phyloP scores from a whole-genome alignment of 805 yeast species.

The Yarrowia porcina region DNA sequence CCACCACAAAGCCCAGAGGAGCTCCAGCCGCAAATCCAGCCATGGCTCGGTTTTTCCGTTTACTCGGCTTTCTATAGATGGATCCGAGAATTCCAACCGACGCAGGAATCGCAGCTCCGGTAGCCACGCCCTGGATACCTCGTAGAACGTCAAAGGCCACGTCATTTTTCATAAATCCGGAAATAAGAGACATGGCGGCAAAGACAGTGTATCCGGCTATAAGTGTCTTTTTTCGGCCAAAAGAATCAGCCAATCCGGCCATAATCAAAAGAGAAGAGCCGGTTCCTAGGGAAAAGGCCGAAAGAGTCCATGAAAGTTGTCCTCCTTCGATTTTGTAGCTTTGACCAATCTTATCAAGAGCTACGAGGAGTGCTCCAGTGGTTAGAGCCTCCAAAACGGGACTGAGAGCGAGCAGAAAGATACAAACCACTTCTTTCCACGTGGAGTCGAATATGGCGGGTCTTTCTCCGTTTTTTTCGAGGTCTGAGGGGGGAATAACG shows the following conservation, averaged over 20 bases:
- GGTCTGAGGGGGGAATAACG: not conserved
- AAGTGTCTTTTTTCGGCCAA: conserved; percentile 46
- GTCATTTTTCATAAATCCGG: conserved; percentile 34
- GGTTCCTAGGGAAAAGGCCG: conserved; percentile 43
- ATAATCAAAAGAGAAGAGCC: conserved; percentile 45
- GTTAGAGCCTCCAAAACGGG: conserved; percentile 44
- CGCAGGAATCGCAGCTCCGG: conserved; percentile 48
- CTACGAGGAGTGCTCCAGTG: conserved; percentile 41
- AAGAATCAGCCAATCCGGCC: conserved; percentile 48
- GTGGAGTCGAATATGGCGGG: not conserved
- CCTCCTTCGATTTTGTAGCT: conserved; percentile 44
- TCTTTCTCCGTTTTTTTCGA: not conserved
- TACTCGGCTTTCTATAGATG: conserved; percentile 40
- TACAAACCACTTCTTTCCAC: conserved; percentile 38
- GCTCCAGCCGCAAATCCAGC: conserved; percentile 48
- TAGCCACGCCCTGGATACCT: conserved; percentile 46
- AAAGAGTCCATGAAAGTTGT: conserved; percentile 45
- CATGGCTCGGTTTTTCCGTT: conserved; percentile 45
- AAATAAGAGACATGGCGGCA: conserved; percentile 37
- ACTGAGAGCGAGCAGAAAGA: conserved; percentile 41
- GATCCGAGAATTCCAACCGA: conserved; percentile 49
- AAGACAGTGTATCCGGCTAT: conserved; percentile 40
- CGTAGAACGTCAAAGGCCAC: conserved; percentile 43
- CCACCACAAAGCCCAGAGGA: conserved; percentile 48
- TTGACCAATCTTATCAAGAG: conserved; percentile 41